Conservation (phyloP, 768 basidiomycete species). For the Lyophyllum atratum region DNA sequence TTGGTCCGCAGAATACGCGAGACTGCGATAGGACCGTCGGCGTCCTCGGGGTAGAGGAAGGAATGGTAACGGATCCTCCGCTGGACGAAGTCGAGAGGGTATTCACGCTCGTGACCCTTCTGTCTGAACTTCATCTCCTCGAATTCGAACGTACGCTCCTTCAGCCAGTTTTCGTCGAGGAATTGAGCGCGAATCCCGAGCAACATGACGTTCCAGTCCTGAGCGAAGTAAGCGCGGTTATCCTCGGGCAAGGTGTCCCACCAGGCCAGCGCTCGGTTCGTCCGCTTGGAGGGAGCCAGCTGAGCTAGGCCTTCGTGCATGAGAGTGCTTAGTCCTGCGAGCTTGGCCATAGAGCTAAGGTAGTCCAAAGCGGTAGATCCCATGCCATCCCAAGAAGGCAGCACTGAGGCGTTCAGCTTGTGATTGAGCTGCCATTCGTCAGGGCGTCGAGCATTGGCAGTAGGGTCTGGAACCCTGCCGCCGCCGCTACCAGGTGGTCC, state of each 20-base stretch:
- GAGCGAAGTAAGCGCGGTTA: not conserved
- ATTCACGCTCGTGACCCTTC: not conserved
- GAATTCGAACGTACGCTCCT: not conserved
- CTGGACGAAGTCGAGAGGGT: not conserved
- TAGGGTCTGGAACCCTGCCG: no score
- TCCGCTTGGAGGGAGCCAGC: not conserved
- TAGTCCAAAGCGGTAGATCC: not conserved
- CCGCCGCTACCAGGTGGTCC: no score
- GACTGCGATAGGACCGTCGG: not conserved
- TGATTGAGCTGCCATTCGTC: not conserved
- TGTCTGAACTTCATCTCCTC: not conserved
- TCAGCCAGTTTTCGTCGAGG: slow-evolving; percentile 10
- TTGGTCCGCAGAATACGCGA: not conserved
- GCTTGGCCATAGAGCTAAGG: not conserved
- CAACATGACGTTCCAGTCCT: slow-evolving; percentile 8
- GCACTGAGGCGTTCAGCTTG: not conserved
- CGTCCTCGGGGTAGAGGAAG: not conserved
- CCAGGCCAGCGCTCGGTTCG: not conserved
- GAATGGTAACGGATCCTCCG: not conserved
- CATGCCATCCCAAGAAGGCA: not conserved
- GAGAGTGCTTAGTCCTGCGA: not conserved
- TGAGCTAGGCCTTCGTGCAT: not conserved
- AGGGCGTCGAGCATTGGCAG: no score
- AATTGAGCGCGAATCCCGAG: slow-evolving; percentile 12
- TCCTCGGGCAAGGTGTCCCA: not conserved